Base-by-base conservation (phyloP, 1,139 yeast species). In the Debaryomyces subglobosus region DNA sequence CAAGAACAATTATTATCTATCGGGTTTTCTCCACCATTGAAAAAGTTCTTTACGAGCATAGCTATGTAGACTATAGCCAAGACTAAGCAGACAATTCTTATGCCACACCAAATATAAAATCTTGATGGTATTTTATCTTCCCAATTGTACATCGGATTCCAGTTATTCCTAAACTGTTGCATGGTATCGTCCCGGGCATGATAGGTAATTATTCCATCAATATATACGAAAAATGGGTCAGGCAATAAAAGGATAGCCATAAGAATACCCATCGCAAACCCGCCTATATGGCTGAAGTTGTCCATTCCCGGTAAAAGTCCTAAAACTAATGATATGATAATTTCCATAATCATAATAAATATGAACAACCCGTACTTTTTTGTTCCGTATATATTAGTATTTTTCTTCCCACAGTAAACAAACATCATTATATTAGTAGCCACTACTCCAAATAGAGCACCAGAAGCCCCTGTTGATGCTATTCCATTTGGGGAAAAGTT, bases 231-330 rank as follows among this genome's bases (percentile, higher is more conserved):
- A 56, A 74, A 68, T 2, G 94, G 94, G 53, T 84, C 86, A 40
- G 82, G 74, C 32, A 86, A 60, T n/a, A 85, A 56, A 0, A 79
- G 66, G 0, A 83, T 61, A 1, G 87, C 83, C 33, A 74, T 56
- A 24, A 83, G 64, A 1, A 84, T 44, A 0, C 94, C 94, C 68
- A 83, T 69, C 23, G 84, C 80, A 65, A 86, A 85, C 3, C 94
- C 94, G 5, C 94, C 94, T 54, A 86, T 79, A 62, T 86, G 94
- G 47, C 89, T 79, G 61, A 86, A 86, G 62, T 86, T 86, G 64
- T 86, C 94, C 47, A 86, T 64, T 0, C 94, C 94, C 0, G 94
- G 94, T 16, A 86, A 67, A 29, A 86, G 67, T 0, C 94, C 94
- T 24, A 86, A 66, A 2, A 80, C 88, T 48, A 86, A 75, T 35